Evolutionary conservation across 139 green algal genomes (phyloP), one percentile per base, ranked within the genome.

Genomic region (Astrephomene gubernaculifera): DNA sequence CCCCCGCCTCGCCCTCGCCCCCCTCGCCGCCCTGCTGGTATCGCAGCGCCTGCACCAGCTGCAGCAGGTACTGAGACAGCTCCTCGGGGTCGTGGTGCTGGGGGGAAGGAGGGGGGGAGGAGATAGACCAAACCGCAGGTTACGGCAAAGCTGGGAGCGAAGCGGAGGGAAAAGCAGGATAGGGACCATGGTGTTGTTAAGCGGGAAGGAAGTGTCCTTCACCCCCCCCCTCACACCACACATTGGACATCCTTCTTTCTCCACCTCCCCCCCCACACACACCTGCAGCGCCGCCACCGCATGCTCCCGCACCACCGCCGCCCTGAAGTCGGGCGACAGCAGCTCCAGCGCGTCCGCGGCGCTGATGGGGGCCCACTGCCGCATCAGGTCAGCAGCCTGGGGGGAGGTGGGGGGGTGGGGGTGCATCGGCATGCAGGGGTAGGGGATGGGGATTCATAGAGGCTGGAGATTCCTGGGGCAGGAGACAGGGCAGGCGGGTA

Each of bases 271-370:
- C 79, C 97, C 91, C 21, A 82, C 86, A 10, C 94, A 71, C 57
- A 96, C 94, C 90, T 96, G 88, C 65, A 90, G 69, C 45, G 43
- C 69, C 60, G 52, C 33, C 25, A 82, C 91, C 2, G 90, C 92
- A 70, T 94, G 90, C 61, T 79, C 80, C 24, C 94, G 69, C 71
- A 97, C 96, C 86, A 94, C 90, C 19, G 90, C 79, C 10, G 79
- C 79, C 33, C 87, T 80, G 90, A 98, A 98, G 69, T 95, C 92
- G 7, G 96, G 95, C 0, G 93, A 97, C 38, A 99, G 96, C 67
- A 99, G 93, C 89, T 98, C 95, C 52, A 99, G 93, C 2, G 97
- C 97, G 49, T 98, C 95, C 1, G 95, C 96, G 4, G 96, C 92
- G 52, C 92, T 93, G 67, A 98, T 96, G 65, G 94, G 87, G 29